Base-by-base conservation (phyloP, 2,329 filamentous ascomycete genomes). In the Cryphonectria naterciae region DNA sequence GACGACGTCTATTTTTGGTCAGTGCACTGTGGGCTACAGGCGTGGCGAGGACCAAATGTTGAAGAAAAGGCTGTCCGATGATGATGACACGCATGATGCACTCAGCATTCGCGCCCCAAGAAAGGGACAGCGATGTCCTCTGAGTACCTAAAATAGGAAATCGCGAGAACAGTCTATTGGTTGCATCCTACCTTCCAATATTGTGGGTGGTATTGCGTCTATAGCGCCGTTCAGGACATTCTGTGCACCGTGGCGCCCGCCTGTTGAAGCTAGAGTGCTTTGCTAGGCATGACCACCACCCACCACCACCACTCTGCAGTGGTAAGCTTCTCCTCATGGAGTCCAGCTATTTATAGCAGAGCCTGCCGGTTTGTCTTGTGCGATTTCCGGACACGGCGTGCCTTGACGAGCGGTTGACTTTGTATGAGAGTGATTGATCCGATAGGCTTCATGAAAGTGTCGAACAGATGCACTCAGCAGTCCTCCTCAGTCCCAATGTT, bases 81-180 rank as follows among this genome's bases (percentile, higher is more conserved):
- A 32, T 8, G 25, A 32, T 43, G 15, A 43, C 61, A 64, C 2
- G 37, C 61, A 39, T 64, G 39, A 43, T 13, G 41, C 41, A 28
- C n/a, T 64, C 13, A n/a, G 22, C 25, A 17, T 32, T n/a, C 37
- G 58, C 4, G n/a, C 22, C 22, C 39, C n/a, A 32, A 15, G 25
- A 64, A 32, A 17, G n/a, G 41, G 28, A 46, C 15, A 13, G 58
- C 43, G 41, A 61, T n/a, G 41, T 37, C 32, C 66, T 46, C 25
- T 37, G 58, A 8, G 15, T 37, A 41, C 67, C 58, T 52, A 68
- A 63, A 68, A 63, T 63, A 68, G 67, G 56, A 52, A 28, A 62
- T 52, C 28, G 58, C 32, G 58, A 68, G 43, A 32, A 11, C 5
- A 10, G 8, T 13, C 60, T 11, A 63, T 35, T 39, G 58, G 67